Evolutionary conservation across 257 asterid species (phyloP), one percentile per base, ranked within the genome.

Genomic region (Anisodus acutangulus): DNA sequence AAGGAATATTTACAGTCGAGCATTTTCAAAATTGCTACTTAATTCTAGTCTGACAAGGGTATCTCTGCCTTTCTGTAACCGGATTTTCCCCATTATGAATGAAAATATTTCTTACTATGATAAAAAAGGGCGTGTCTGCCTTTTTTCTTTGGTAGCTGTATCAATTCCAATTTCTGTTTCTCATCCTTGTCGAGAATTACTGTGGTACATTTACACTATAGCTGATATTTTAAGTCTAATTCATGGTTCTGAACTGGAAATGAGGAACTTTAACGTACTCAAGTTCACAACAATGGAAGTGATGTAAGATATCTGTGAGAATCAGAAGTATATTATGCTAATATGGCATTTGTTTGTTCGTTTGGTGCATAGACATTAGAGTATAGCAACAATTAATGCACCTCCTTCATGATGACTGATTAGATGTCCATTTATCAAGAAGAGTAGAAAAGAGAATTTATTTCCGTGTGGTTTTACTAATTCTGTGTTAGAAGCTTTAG

Each of bases 271-370:
- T 49, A 74, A 76, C 63, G 51, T 13, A 22, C 45, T 76, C 47
- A 51, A 76, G 60, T 22, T 76, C 62, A 6, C 60, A 15, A 49
- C 3, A 4, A 5, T 4, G 3, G 7, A 74, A 6, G 7, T 76
- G 4, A 51, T 49, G 45, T 51, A 76, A 76, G 45, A 22, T 76
- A 19, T 76, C 2, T 51, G 22, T 51, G 81, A 76, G 62, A 72
- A 76, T 76, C 62, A 9, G 80, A 74, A 22, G 60, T 69, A 39
- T 69, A 69, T 41, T n/a, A 71, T 47, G 54, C 81, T 12, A 49
- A 53, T 26, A 51, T n/a, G 62, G 13, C 41, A 0, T 12, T 76
- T 49, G n/a, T 49, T 74, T 49, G 63, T 12, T 76, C 12, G n/a
- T 76, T 51, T 76, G 62, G 45, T 76, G 22, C 45, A 22, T 22